Evolutionary conservation across 2,329 filamentous ascomycete genomes (phyloP).

Genomic region (Amesomyces nigricolor): DNA sequence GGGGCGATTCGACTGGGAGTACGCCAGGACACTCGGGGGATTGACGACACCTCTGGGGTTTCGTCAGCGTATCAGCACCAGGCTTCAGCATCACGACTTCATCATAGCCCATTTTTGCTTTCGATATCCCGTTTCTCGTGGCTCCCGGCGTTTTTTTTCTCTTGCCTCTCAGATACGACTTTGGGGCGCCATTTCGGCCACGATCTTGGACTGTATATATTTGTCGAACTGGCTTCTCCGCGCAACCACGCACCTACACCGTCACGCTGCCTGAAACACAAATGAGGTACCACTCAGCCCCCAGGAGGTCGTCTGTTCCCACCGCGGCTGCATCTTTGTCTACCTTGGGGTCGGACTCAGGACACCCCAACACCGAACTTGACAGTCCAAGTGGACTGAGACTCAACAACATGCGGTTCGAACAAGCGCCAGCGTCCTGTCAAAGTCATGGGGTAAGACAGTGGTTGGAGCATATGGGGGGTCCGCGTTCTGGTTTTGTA

Average conservation of each 20-base stretch:
- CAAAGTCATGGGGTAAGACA: background rate
- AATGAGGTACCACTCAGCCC: background rate
- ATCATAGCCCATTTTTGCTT: background rate
- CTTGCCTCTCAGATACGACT: no score
- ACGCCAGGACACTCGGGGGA: no score
- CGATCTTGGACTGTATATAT: constrained; percentile 18
- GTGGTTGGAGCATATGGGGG: background rate
- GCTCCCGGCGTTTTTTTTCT: background rate
- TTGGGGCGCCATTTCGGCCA: constrained; percentile 1
- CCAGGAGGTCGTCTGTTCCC: background rate
- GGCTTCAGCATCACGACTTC: constrained; percentile 4
- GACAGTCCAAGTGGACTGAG: no score
- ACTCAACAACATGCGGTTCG: no score
- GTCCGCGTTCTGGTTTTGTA: background rate
- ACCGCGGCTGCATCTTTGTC: no score
- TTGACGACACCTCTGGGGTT: background rate
- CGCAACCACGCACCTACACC: background rate
- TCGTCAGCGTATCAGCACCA: constrained; percentile 6
- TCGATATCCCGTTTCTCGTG: constrained; percentile 4
- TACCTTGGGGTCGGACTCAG: no score
- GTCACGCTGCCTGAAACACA: background rate
- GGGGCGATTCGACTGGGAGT: background rate
- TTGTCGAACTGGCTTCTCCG: background rate
- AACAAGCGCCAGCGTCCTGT: no score
- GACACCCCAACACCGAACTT: no score